Evolutionary conservation across 176 grass and related monocot genomes (phyloP).

Genomic region (Cymbopogon citratus): DNA sequence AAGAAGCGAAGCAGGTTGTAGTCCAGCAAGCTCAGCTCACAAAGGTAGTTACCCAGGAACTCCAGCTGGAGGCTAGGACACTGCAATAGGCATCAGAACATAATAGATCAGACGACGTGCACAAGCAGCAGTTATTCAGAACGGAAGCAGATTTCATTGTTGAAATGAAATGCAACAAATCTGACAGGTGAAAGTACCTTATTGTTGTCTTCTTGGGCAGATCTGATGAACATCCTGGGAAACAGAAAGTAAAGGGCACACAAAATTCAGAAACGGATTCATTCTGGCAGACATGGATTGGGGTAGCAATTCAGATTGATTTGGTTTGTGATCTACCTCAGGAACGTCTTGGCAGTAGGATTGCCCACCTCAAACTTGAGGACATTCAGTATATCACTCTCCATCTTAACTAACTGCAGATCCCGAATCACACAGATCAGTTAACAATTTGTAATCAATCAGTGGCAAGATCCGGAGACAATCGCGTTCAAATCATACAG

Average conservation of each 20-base stretch:
- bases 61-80: conserved; percentile 40
- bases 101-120: not conserved
- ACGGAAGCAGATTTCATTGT: not conserved
- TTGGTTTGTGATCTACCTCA: conserved; percentile 36
- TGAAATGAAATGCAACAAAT: not conserved
- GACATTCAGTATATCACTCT: conserved; percentile 47
- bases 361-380: conserved; percentile 87
- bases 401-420: conserved; percentile 48
- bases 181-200: conserved; percentile 35
- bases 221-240: conserved; percentile 59
- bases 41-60: conserved; percentile 63
- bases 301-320: not conserved
- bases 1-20: conserved; percentile 65
- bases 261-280: not conserved
- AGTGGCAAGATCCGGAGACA: not conserved
- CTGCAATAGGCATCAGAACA: conserved; percentile 33
- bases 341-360: conserved; percentile 79
- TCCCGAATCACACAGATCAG: not conserved
- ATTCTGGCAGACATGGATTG: not conserved
- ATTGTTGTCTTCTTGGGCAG: conserved; percentile 52
- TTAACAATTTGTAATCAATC: not conserved
- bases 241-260: not conserved
- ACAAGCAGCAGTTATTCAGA: not conserved
- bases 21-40: conserved; percentile 79
- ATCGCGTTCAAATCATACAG: not conserved